Evolutionary conservation across 306 rosid species (phyloP).

Genomic region (Trichosanthes cucumerina): DNA sequence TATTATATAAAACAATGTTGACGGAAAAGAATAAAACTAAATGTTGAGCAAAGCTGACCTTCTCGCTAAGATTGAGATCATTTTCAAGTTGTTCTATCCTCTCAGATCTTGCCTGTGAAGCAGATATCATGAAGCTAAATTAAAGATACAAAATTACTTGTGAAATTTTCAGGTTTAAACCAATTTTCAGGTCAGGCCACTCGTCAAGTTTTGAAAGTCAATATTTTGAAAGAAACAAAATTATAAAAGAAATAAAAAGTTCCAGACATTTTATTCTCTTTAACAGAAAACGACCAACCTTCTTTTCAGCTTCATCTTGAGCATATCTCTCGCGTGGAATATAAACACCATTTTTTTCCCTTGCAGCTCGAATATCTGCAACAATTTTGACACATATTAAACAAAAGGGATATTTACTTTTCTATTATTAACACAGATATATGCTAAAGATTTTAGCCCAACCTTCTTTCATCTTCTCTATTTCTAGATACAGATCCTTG

Average conservation of each 20-base stretch:
- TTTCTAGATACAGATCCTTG: conserved; percentile 78
- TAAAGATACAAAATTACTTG: not conserved
- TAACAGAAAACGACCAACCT: conserved; percentile 32
- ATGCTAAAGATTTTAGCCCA: not conserved
- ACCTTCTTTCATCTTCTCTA: conserved; percentile 96
- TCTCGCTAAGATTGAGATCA: conserved; percentile 50
- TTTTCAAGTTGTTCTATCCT: conserved; percentile 77
- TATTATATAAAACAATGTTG: not conserved
- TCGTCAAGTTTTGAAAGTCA: not conserved
- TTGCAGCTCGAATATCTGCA: conserved; percentile 86
- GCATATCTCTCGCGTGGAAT: conserved; percentile 78
- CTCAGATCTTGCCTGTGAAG: conserved; percentile 58
- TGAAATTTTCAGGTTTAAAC: not conserved
- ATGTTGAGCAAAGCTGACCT: conserved; percentile 32
- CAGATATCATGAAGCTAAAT: not conserved
- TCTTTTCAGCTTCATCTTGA: conserved; percentile 88
- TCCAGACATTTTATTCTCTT: not conserved
- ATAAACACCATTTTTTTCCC: conserved; percentile 93
- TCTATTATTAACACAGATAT: conserved; percentile 2
- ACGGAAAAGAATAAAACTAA: conserved; percentile 4
- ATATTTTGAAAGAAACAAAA: not conserved
- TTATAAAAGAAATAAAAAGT: not conserved
- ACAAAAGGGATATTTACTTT: not conserved
- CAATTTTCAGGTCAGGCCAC: not conserved
- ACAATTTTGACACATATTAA: conserved; percentile 8